Conservation (phyloP, 1,284 basidiomycete genomes). For the Puccinia horiana region DNA sequence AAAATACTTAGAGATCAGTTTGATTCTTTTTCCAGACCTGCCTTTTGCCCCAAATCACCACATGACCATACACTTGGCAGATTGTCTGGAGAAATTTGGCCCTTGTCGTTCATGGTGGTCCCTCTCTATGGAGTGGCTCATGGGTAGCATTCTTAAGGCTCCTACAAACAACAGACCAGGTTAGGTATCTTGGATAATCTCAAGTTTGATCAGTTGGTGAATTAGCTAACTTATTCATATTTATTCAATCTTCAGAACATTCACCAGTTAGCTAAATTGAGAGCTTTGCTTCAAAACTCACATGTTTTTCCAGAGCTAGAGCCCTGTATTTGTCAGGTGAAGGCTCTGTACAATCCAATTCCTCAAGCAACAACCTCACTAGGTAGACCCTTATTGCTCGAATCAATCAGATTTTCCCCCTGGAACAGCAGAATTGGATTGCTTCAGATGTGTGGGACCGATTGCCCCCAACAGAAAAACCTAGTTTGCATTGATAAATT, state of each 20-base stretch:
- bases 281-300: neutral
- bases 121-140: conserved; percentile 20
- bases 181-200: too few relatives aligned
- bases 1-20: conserved; percentile 17
- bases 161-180: conserved; percentile 33
- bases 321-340: neutral
- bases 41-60: conserved; percentile 29
- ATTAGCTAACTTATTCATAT: too few relatives aligned
- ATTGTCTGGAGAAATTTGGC: conserved; percentile 32
- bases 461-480: neutral
- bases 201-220: conserved; percentile 12
- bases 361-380: too few relatives aligned
- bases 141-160: conserved; percentile 12
- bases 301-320: neutral
- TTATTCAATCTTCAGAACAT: too few relatives aligned
- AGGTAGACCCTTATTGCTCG: neutral
- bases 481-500: neutral
- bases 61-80: conserved; percentile 24
- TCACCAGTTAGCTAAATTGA: neutral
- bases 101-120: conserved; percentile 29
- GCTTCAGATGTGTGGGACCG: neutral
- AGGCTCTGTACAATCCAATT: neutral
- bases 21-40: conserved; percentile 10
- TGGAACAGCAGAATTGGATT: neutral
- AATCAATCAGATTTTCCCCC: neutral